phyloP scores from a whole-genome alignment of 208 protist species.

The Borovskyia barvae region DNA sequence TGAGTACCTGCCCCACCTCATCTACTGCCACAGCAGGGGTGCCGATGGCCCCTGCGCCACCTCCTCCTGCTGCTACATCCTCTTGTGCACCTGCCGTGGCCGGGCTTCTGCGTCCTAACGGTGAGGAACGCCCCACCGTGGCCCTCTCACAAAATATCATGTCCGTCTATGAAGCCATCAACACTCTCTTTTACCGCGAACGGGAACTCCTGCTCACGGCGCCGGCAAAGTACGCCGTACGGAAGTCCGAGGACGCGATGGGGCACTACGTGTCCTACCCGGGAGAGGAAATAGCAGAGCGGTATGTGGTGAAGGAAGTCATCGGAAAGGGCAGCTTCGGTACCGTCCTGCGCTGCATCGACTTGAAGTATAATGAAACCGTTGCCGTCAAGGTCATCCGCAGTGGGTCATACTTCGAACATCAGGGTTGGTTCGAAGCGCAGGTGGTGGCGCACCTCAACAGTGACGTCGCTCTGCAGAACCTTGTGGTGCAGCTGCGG shows the following conservation, averaged over 20 bases:
- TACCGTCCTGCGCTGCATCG: constrained; percentile 76
- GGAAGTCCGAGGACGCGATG: constrained; percentile 72
- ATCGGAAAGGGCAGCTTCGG: constrained; percentile 90
- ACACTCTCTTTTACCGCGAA: constrained; percentile 63
- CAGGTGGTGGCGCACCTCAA: constrained; percentile 79
- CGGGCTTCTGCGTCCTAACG: constrained; percentile 1
- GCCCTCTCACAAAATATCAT: constrained; percentile 46
- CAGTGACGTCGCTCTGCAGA: constrained; percentile 42
- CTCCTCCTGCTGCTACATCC: no score
- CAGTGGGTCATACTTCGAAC: constrained; percentile 70
- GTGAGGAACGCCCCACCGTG: constrained; percentile 35
- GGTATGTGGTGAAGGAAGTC: constrained; percentile 81
- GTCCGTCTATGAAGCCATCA: constrained; percentile 72
- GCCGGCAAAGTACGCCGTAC: constrained; percentile 22
- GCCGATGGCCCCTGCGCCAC: neutral
- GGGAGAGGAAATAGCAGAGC: constrained; percentile 68
- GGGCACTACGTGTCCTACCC: constrained; percentile 78
- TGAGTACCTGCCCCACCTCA: neutral
- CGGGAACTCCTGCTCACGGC: constrained; percentile 32
- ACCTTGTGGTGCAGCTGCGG: constrained; percentile 74
- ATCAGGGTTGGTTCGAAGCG: constrained; percentile 79
- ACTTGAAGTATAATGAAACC: constrained; percentile 65
- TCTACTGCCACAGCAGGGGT: constrained; percentile 7
- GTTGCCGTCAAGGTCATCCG: constrained; percentile 90
- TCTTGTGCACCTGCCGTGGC: no score